These are phyloP conservation scores for Warburgia ugandensis DNA, from an alignment of 164 flowering plant genomes.

Conservation along the genomic window DNA sequence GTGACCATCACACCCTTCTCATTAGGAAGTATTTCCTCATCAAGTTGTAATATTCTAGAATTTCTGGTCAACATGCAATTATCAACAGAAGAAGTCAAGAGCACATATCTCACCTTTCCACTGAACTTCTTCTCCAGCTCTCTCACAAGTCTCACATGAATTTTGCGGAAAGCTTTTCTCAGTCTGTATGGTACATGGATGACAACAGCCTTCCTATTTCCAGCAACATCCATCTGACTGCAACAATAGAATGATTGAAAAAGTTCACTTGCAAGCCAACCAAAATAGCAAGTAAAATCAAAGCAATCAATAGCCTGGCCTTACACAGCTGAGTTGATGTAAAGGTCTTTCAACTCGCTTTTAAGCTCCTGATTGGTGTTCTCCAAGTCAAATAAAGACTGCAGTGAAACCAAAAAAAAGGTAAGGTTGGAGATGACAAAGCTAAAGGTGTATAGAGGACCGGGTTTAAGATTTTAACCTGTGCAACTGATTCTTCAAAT, in stretches of 20 bases:
- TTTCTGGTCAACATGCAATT: too few relatives aligned
- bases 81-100: too few relatives aligned
- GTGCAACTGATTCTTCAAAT: slow-evolving; percentile 66
- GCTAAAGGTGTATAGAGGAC: too few relatives aligned
- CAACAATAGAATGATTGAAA: too few relatives aligned
- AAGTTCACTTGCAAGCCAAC: too few relatives aligned
- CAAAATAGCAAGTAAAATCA: too few relatives aligned
- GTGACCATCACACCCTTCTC: too few relatives aligned
- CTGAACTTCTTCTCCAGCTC: slow-evolving; percentile 95
- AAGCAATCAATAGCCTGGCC: too few relatives aligned
- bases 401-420: slow-evolving; percentile 7
- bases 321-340: slow-evolving; percentile 65
- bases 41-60: not conserved
- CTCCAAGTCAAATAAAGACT: slow-evolving; percentile 73
- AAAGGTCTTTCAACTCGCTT: slow-evolving; percentile 73
- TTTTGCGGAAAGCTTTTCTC: slow-evolving; percentile 75
- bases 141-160: slow-evolving; percentile 76
- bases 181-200: slow-evolving; percentile 78
- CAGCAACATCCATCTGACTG: slow-evolving; percentile 85
- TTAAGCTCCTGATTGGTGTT: slow-evolving; percentile 58
- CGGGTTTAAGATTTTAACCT: slow-evolving; percentile 34
- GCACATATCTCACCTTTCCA: slow-evolving; percentile 52
- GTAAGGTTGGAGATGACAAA: not conserved
- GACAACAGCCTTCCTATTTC: slow-evolving; percentile 70
- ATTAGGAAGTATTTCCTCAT: too few relatives aligned